Evolutionary conservation across 1,139 yeast genomes (phyloP), one percentile per base, ranked within the genome.

Genomic region (Saccharomyces hybrid): DNA sequence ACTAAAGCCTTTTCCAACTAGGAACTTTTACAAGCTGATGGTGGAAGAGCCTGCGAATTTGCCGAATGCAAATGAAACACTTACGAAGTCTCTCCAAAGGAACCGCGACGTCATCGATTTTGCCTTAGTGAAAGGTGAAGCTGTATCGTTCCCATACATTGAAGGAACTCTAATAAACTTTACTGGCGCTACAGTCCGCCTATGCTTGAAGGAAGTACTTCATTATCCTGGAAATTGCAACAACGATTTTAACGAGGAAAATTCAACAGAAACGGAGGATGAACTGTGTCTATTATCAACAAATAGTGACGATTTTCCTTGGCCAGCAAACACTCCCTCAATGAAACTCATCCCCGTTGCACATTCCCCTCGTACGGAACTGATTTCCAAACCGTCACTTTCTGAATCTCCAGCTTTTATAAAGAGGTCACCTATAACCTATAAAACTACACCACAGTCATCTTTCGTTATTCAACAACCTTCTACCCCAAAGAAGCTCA

Each of bases 151-250:
- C 65, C 89, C 89, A 1, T 74, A 76, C 55, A 73, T 81, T 54
- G 69, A 75, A 56, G 80, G 80, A 53, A 72, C 84, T 9, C 69
- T 81, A 47, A 64, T 85, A 56, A 87, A 84, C 65, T 76, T 85
- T 53, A 79, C 83, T 58, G 72, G 65, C 44, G 63, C 60, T 3
- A 64, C 61, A 52, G 61, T 55, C 31, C 8, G 48, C 4, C 31
- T 24, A 11, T 46, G 28, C 12, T 7, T 24, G 48, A 51, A 29
- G 48, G 46, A 34, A 31, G 14, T 47, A 21, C 16, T 60, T 9
- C 54, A 59, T 3, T 50, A 61, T 21, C 55, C 60, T 11, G 64
- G 63, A 42, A 50, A 53, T 24, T 56, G 60, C 12, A 51, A 52
- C 14, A 62, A 64, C 49, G 69, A 61, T 42, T 65, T 65, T 19